Base-by-base conservation (phyloP, 495 filamentous ascomycete species). In the Hypoxylon lienhwacheense region DNA sequence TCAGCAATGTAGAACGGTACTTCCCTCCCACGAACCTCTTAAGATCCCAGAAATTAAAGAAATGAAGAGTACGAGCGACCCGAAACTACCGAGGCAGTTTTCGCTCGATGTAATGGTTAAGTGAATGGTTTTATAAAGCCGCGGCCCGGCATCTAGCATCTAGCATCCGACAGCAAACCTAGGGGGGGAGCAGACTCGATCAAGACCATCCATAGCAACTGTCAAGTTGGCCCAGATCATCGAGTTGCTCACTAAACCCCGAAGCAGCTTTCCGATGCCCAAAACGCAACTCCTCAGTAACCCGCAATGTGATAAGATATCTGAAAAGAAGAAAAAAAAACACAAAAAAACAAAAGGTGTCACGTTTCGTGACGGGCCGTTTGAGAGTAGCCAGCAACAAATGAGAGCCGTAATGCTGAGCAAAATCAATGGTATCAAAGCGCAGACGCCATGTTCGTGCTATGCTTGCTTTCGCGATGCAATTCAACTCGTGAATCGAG, bases 401-500 rank as follows among this genome's bases (percentile, higher is more conserved):
- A 68, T 47, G 57, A 64, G 54, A 68, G 59, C 66, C 66, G 37
- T 66, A 58, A 68, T 66, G 66, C 63, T 53, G 52, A 58, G 53
- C 47, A 65, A 67, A 67, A 65, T 53, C 59, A 56, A 57, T 64
- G 66, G 66, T 68, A 68, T 68, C 63, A 63, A 56, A 64, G 63
- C 57, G 60, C 51, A 61, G 56, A 65, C 65, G 65, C 65, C 65
- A 65, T 61, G 55, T 67, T 61, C 55, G 65, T 67, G 65, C 64
- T 67, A 67, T 67, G 65, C 65, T 67, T 65, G 65, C 62, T 65
- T 61, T 65, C 66, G 66, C 66, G 60, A 68, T 68, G 61, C 63
- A 68, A 61, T 68, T 64, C 60, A 64, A 62, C 56, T 62, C 50
- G 63, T 64, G 57, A 62, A 63, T 61, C 46, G 63, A 67, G 58